Percentiles rank a stretch among this genome's conserved stretches.
phyloP scores from a whole-genome alignment of 495 filamentous ascomycete genomes.

The Aspergillus conjunctus region DNA sequence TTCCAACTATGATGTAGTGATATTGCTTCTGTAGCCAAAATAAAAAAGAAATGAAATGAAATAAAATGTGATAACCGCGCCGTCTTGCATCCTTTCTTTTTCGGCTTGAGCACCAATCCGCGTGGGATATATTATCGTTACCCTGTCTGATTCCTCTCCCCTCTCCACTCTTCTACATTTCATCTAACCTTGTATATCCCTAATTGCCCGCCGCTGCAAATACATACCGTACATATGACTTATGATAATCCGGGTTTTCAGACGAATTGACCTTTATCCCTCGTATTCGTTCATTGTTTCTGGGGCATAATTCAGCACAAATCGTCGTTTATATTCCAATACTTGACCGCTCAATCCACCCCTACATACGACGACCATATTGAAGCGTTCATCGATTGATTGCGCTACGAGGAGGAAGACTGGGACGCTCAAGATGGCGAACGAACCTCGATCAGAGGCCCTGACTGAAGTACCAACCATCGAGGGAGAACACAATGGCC shows the following conservation, averaged over 20 bases:
- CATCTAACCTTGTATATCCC: background rate
- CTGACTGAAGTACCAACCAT: background rate
- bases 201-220: background rate
- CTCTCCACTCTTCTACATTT: constrained; percentile 1
- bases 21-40: background rate
- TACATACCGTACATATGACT: no score
- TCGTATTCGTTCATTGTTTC: background rate
- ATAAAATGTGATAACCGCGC: background rate
- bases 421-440: background rate
- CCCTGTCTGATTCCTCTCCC: background rate
- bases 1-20: constrained; percentile 1
- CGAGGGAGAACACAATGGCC: background rate
- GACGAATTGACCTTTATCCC: no score
- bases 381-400: background rate
- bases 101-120: background rate
- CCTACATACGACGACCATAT: background rate
- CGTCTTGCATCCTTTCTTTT: background rate
- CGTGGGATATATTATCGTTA: background rate
- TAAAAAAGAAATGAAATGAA: no score
- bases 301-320: background rate
- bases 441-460: background rate
- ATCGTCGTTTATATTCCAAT: background rate
- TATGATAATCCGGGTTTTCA: no score
- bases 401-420: no score
- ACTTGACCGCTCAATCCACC: background rate